These are phyloP conservation scores for Scolecobasidium constrictum DNA, from an alignment of 2,329 filamentous ascomycete genomes.

Conservation along the genomic window DNA sequence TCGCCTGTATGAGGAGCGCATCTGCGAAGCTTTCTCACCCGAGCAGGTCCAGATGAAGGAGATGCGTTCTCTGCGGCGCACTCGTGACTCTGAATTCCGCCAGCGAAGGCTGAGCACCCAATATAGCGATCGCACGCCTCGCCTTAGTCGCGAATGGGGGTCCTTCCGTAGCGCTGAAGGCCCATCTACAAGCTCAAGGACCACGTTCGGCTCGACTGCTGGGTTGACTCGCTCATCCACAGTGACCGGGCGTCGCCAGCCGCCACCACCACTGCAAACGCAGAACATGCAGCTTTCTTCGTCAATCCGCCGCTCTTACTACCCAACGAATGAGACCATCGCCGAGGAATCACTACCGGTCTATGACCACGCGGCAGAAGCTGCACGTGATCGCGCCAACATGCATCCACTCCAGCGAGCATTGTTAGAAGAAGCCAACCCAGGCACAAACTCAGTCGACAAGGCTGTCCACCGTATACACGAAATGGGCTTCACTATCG, in stretches of 20 bases:
- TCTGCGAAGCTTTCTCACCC: conserved; percentile 24
- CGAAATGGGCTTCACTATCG: conserved; percentile 47
- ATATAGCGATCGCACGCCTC: not conserved
- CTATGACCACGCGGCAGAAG: not conserved
- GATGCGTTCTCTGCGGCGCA: conserved; percentile 26
- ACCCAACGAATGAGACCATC: not conserved
- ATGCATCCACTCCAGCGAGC: conserved; percentile 4
- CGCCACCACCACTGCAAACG: not conserved
- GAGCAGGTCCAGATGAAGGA: conserved; percentile 20
- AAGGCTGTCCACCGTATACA: conserved; percentile 46
- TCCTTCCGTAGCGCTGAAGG: not conserved
- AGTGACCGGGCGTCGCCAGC: not conserved
- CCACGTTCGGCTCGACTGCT: not conserved
- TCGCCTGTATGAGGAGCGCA: conserved; percentile 46
- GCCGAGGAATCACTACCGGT: not conserved
- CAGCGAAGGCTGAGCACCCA: not conserved
- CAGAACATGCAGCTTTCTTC: no score
- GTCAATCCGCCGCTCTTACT: not conserved
- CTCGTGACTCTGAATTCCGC: conserved; percentile 32
- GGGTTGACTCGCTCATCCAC: not conserved
- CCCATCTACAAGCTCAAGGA: not conserved
- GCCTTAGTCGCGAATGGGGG: not conserved
- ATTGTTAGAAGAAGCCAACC: not conserved
- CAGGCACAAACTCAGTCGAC: conserved; percentile 41
- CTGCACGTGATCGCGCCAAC: not conserved